Conservation (phyloP, 2,329 filamentous ascomycete species). For the Trichoderma arundinaceum region DNA sequence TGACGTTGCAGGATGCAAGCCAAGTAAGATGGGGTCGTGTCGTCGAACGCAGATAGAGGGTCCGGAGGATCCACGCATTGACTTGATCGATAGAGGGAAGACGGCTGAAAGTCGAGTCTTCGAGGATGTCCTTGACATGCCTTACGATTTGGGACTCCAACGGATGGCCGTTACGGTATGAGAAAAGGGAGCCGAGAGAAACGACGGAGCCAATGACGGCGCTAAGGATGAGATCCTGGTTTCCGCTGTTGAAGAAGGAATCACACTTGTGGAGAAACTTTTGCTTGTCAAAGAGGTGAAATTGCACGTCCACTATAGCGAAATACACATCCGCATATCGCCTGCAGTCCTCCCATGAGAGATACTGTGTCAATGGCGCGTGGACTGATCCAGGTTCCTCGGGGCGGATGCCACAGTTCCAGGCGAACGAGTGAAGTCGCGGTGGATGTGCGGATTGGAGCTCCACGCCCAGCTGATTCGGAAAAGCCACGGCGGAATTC, state of each 20-base stretch:
- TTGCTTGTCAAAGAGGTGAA: conserved; percentile 29
- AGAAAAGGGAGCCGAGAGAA: conserved; percentile 33
- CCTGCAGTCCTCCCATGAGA: conserved; percentile 29
- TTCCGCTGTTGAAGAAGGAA: neutral
- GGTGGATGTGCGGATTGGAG: conserved; percentile 30
- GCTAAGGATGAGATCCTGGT: conserved; percentile 23
- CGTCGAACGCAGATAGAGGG: conserved; percentile 33
- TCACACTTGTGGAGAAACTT: conserved; percentile 16
- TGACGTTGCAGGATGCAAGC: conserved; percentile 32
- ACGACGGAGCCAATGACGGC: conserved; percentile 33
- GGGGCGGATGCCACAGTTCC: conserved; percentile 34
- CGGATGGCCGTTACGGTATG: conserved; percentile 23
- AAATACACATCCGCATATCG: conserved; percentile 31
- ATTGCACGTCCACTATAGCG: conserved; percentile 27
- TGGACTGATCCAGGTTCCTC: conserved; percentile 24
- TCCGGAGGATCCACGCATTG: conserved; percentile 34
- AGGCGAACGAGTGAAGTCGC: conserved; percentile 35
- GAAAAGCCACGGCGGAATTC: conserved; percentile 34
- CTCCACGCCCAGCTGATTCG: conserved; percentile 32
- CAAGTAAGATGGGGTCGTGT: conserved; percentile 33
- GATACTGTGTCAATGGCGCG: conserved; percentile 13
- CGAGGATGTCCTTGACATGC: conserved; percentile 26
- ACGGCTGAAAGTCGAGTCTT: conserved; percentile 20
- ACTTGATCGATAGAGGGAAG: conserved; percentile 32
- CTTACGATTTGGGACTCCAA: conserved; percentile 30